phyloP scores from a whole-genome alignment of 2,329 filamentous ascomycete genomes.

The Periconia sp. region DNA sequence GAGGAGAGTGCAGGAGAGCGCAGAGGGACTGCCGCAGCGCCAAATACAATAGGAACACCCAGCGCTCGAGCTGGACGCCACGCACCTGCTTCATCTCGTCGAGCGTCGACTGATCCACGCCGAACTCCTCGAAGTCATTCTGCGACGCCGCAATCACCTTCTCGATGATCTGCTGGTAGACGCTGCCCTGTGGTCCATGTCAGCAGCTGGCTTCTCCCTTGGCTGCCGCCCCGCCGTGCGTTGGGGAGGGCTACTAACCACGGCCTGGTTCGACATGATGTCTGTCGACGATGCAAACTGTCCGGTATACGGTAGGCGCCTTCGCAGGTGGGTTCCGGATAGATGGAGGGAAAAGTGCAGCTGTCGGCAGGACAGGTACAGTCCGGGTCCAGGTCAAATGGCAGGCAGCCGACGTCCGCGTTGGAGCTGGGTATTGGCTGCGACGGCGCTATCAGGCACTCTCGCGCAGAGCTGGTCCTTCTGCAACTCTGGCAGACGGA shows the following conservation, averaged over 20 bases:
- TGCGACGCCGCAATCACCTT: conserved; percentile 69
- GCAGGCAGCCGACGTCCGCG: conserved; percentile 31
- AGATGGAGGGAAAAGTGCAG: conserved; percentile 18
- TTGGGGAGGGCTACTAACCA: conserved; percentile 41
- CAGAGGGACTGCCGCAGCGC: conserved; percentile 12
- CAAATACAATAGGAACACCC: conserved; percentile 20
- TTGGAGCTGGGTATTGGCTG: conserved; percentile 29
- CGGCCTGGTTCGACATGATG: conserved; percentile 47
- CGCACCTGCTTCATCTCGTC: conserved; percentile 88
- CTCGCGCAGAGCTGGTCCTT: conserved; percentile 28
- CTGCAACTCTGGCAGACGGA: conserved; percentile 25
- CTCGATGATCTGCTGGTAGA: conserved; percentile 92
- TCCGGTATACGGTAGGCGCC: conserved; percentile 23
- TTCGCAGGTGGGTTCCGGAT: conserved; percentile 17
- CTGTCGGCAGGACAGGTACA: conserved; percentile 24
- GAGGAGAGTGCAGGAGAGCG: conserved; percentile 8
- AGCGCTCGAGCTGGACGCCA: conserved; percentile 29
- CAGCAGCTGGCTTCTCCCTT: no score
- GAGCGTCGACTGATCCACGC: conserved; percentile 85
- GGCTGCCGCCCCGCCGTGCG: conserved; percentile 22
- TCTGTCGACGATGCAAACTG: conserved; percentile 13
- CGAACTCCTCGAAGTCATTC: conserved; percentile 96
- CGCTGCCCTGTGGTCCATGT: conserved; percentile 62
- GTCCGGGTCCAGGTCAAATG: conserved; percentile 19
- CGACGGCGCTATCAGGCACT: conserved; percentile 31